phyloP scores from a whole-genome alignment of 2,329 filamentous ascomycete species.

The Aspergillus sp. region DNA sequence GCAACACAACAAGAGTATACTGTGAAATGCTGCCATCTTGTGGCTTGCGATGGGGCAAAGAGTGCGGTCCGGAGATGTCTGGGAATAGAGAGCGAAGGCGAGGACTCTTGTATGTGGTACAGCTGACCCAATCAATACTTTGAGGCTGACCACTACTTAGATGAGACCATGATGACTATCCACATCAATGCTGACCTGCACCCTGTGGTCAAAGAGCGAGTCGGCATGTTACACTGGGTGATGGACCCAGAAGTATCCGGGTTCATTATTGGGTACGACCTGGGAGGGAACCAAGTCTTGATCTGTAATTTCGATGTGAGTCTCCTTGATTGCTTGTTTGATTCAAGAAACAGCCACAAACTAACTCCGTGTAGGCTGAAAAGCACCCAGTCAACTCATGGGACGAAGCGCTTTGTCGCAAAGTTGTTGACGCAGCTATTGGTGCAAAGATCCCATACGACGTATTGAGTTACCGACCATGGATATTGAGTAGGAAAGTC shows the following conservation, averaged over 20 bases:
- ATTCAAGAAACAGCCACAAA: background rate
- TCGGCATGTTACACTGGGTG: slow-evolving; percentile 51
- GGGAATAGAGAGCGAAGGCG: slow-evolving; percentile 44
- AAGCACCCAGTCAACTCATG: slow-evolving; percentile 40
- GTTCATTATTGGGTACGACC: slow-evolving; percentile 49
- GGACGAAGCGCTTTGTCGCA: slow-evolving; percentile 37
- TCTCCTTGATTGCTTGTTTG: background rate
- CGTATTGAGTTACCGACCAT: slow-evolving; percentile 45
- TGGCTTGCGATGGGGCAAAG: slow-evolving; percentile 42
- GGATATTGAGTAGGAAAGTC: slow-evolving; percentile 46
- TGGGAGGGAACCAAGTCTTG: slow-evolving; percentile 45
- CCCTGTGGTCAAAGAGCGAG: slow-evolving; percentile 38
- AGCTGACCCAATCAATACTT: no score
- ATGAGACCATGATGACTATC: slow-evolving; percentile 52
- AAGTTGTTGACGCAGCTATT: slow-evolving; percentile 33
- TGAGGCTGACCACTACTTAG: slow-evolving; percentile 19
- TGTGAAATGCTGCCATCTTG: slow-evolving; percentile 35
- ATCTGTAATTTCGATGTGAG: slow-evolving; percentile 49
- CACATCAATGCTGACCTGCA: slow-evolving; percentile 48
- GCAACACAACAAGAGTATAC: slow-evolving; percentile 23
- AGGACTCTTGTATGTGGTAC: slow-evolving; percentile 41
- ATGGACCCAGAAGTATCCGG: slow-evolving; percentile 47
- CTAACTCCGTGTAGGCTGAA: slow-evolving; percentile 24
- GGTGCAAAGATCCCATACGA: slow-evolving; percentile 34
- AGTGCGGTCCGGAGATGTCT: slow-evolving; percentile 34